Conservation (phyloP, 768 basidiomycete species). For the Krasilnikovozyma curviuscula region DNA sequence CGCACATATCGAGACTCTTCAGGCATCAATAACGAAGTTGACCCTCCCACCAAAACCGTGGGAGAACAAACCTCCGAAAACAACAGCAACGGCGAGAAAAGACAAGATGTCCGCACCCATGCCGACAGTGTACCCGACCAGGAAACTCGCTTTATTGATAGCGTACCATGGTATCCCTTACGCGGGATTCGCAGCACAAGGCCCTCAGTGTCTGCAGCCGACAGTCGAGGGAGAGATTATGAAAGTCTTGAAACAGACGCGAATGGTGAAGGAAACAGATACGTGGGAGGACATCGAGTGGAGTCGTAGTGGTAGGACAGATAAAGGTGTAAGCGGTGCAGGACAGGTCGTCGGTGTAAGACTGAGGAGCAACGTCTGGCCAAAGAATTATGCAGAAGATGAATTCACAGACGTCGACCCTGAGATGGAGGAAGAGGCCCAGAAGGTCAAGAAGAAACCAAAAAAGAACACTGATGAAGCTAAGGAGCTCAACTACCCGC, state of each 20-base stretch:
- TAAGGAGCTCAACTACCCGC: conserved; percentile 54
- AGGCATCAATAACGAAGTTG: conserved; percentile 22
- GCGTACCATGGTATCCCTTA: conserved; percentile 86
- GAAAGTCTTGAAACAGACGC: conserved; percentile 52
- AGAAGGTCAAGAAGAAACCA: neutral
- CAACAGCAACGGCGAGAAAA: neutral
- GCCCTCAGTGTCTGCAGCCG: conserved; percentile 42
- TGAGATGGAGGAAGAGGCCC: neutral
- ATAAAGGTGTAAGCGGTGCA: conserved; percentile 81
- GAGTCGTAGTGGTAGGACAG: conserved; percentile 82
- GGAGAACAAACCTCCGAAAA: conserved; percentile 15
- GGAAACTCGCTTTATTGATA: conserved; percentile 86
- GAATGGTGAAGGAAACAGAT: conserved; percentile 50
- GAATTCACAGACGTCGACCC: conserved; percentile 23
- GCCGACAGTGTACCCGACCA: conserved; percentile 35
- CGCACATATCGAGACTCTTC: conserved; percentile 40
- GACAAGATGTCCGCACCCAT: neutral
- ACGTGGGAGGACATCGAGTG: conserved; percentile 61
- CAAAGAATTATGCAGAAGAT: neutral
- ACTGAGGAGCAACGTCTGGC: conserved; percentile 45
- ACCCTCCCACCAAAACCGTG: conserved; percentile 6
- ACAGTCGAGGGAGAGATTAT: conserved; percentile 82
- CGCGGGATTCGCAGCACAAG: conserved; percentile 70
- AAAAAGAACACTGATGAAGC: conserved; percentile 7
- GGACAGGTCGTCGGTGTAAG: conserved; percentile 85